Base-by-base conservation (phyloP, 176 grass and related monocot genomes). In the Aegilops speltoides region DNA sequence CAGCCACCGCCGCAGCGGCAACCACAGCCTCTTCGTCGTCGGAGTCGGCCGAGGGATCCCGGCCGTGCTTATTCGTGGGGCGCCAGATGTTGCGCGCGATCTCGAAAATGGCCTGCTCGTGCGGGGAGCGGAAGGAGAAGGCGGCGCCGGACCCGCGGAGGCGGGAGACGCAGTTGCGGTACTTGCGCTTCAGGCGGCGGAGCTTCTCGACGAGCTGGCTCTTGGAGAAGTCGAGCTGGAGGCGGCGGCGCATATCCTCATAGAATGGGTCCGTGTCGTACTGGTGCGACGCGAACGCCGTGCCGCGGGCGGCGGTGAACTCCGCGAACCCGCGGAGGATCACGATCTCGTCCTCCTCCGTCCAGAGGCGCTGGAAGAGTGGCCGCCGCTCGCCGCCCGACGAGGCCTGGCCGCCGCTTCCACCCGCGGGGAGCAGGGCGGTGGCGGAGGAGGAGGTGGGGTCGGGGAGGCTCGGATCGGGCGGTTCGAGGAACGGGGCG, bases 161-260 rank as follows among this genome's bases (percentile, higher is more conserved):
- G 37, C 94, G 88, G 70, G 77, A 71, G 59, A 95, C 94, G 76
- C 94, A 94, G 56, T 94, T 99, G 74, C 92, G 92, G 90, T 99
- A 99, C 88, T 99, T 99, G 87, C 95, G 95, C 88, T 99, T 99
- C 50, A 99, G 90, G 64, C 97, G 90, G 79, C 97, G 94, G 59
- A 99, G 89, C 83, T 99, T 99, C 90, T 99, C 97, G 59, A 96
- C 93, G 66, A 99, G 92, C 92, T 99, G 97, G 90, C 90, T 99
- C 89, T 99, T 99, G 67, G 94, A 92, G 90, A 99, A 99, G 20
- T 94, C 94, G 26, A 99, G 92, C 60, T 96, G 94, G 31, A 99
- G 94, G 86, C 88, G 88, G 68, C 82, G 79, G 76, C 89, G 89
- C 87, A 99, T 94, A 63, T 99, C 94, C 88, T 99, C 97, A 65